Conservation (phyloP, 208 protist species). For the Trypanosoma lewisi region DNA sequence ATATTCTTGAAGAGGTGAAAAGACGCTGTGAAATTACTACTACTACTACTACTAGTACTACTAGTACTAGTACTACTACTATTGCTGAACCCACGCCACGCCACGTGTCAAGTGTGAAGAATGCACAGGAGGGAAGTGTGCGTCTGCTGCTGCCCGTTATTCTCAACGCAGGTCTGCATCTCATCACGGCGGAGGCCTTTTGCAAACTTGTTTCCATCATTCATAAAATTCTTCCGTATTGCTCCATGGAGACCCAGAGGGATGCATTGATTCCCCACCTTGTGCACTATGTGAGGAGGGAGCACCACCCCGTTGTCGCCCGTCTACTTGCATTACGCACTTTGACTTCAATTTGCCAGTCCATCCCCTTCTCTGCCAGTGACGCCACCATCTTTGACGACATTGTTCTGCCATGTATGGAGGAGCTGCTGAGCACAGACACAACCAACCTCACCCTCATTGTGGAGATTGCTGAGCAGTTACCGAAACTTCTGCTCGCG, state of each 20-base stretch:
- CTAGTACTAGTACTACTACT: too few species aligned
- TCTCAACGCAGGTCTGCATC: constrained; percentile 39
- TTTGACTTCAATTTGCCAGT: constrained; percentile 30
- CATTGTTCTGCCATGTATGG: constrained; percentile 51
- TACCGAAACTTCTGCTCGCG: constrained; percentile 60
- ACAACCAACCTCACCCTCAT: constrained; percentile 30
- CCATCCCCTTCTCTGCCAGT: constrained; percentile 22
- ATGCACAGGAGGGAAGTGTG: constrained; percentile 15
- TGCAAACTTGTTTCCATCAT: constrained; percentile 44
- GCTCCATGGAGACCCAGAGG: constrained; percentile 26
- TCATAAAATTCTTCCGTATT: constrained; percentile 32
- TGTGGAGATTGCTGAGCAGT: constrained; percentile 53
- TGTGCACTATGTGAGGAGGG: constrained; percentile 29
- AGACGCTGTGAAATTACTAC: neutral
- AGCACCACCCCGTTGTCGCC: constrained; percentile 22
- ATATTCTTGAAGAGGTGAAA: constrained; percentile 25
- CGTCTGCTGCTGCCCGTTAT: constrained; percentile 50
- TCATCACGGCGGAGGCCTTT: constrained; percentile 38
- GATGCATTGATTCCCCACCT: constrained; percentile 54
- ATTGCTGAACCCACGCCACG: neutral
- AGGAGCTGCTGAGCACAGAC: constrained; percentile 27
- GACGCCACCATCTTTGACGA: constrained; percentile 55
- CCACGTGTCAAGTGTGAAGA: neutral
- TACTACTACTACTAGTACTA: too few species aligned
- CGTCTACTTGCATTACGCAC: constrained; percentile 58